Base-by-base conservation (phyloP, 2,329 filamentous ascomycete genomes). In the Xylaria sp. region DNA sequence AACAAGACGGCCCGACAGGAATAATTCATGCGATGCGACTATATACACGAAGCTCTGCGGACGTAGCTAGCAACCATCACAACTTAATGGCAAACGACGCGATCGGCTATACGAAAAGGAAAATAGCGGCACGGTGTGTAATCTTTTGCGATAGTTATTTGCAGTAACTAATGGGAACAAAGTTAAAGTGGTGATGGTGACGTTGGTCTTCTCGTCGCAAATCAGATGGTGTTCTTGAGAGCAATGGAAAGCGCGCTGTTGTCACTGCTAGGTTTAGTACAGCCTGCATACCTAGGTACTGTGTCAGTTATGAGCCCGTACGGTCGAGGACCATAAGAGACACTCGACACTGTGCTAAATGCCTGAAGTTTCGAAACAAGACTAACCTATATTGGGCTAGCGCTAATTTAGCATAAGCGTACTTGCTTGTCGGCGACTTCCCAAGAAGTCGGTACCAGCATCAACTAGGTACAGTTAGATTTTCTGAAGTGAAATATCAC, bases 201-300 rank as follows among this genome's bases (percentile, higher is more conserved):
- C 3, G 37, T 54, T 62, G 51, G 12, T 28, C 44, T 44, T 60
- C 10, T 56, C 61, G 61, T 70, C 64, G 68, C 68, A 67, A 67
- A 52, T 31, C 12, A 8, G 55, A 39, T 63, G 55, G 31, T 63
- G 62, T 64, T 64, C 28, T 54, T 8, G 60, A 25, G 10, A 50
- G 23, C 65, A n/a, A 52, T 60, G 55, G 51, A 9, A 61, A 25
- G 20, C 58, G 44, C 44, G 51, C 25, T 50, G 34, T 51, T 48
- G 46, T 20, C 13, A 28, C 28, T 28, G 28, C 28, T 28, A 28
- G 28, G 5, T 28, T 28, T 28, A 28, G 7, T 41, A 18, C 23
- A 8, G 23, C 1, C n/a, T 2, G 3, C 12, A 58, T 7, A n/a
- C n/a, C n/a, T n/a, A n/a, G n/a, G n/a, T n/a, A 58, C 39, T 9